Evolutionary conservation across 2,329 filamentous ascomycete species (phyloP).

Genomic region (Chrysoporthe deuterocubensis): DNA sequence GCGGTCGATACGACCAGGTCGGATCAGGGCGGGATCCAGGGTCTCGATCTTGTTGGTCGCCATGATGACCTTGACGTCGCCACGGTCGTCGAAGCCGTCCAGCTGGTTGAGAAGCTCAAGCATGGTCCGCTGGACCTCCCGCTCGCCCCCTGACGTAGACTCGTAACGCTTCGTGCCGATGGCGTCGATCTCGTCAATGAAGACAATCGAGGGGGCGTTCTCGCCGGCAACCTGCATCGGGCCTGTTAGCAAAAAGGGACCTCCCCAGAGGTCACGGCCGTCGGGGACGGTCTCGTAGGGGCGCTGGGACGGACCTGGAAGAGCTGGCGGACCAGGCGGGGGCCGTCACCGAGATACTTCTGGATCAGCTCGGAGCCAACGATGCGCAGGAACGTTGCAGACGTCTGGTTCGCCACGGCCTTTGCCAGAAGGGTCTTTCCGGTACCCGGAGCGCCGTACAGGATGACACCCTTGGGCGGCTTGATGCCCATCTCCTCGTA

Average conservation of each 20-base stretch:
- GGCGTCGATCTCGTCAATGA: slow-evolving; percentile 98
- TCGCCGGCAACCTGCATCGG: slow-evolving; percentile 78
- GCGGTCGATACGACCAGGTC: slow-evolving; percentile 95
- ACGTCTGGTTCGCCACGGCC: slow-evolving; percentile 98
- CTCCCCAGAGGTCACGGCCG: not conserved
- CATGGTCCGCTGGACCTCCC: slow-evolving; percentile 98
- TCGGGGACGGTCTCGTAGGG: slow-evolving; percentile 20
- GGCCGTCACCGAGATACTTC: slow-evolving; percentile 97
- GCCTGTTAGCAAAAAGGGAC: slow-evolving; percentile 32
- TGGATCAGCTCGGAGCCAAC: slow-evolving; percentile 97
- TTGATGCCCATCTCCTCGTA: slow-evolving; percentile 99
- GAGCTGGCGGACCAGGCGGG: slow-evolving; percentile 90
- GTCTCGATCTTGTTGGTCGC: slow-evolving; percentile 99
- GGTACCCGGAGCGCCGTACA: slow-evolving; percentile 95
- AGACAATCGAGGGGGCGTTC: slow-evolving; percentile 95
- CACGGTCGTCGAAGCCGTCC: slow-evolving; percentile 97
- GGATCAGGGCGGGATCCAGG: slow-evolving; percentile 92
- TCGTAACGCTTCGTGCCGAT: slow-evolving; percentile 99
- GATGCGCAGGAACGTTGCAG: slow-evolving; percentile 95
- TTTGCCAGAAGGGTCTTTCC: slow-evolving; percentile 96
- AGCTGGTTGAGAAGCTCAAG: slow-evolving; percentile 97
- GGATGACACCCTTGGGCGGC: slow-evolving; percentile 97
- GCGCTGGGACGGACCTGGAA: slow-evolving; percentile 68
- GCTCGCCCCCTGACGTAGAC: slow-evolving; percentile 93
- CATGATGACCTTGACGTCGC: slow-evolving; percentile 99